These are phyloP conservation scores for Chrysopogon serrulatus DNA, from an alignment of 176 grass and related monocot species.

Conservation along the genomic window DNA sequence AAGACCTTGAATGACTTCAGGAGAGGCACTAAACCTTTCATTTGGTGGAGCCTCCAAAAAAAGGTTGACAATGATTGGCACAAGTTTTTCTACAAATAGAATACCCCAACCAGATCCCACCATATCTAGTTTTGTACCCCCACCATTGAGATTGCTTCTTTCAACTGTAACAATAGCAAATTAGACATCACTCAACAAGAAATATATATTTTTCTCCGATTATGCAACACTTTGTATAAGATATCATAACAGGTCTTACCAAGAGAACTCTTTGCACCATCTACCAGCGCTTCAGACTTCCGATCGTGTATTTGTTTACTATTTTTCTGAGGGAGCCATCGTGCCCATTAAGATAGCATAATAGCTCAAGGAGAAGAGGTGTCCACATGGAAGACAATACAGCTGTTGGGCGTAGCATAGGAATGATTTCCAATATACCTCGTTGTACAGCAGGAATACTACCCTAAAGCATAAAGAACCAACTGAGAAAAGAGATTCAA, in stretches of 20 bases:
- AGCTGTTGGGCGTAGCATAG: slow-evolving; percentile 61
- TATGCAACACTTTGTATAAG: slow-evolving; percentile 3
- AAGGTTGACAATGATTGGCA: slow-evolving; percentile 79
- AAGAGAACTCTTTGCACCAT: slow-evolving; percentile 10
- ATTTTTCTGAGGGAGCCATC: slow-evolving; percentile 50
- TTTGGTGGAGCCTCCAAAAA: slow-evolving; percentile 81
- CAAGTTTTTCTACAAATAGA: slow-evolving; percentile 86
- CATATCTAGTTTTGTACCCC: slow-evolving; percentile 34
- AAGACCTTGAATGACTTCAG: slow-evolving; percentile 78
- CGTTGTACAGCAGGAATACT: slow-evolving; percentile 65
- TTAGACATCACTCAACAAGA: slow-evolving; percentile 26
- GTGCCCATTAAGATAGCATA: slow-evolving; percentile 79
- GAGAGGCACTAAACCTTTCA: slow-evolving; percentile 75
- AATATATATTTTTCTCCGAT: neutral
- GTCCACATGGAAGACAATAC: slow-evolving; percentile 76
- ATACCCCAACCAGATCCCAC: slow-evolving; percentile 58
- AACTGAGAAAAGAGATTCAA: slow-evolving; percentile 13
- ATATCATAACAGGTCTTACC: slow-evolving; percentile 37
- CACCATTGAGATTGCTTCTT: slow-evolving; percentile 33
- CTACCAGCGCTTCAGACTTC: slow-evolving; percentile 30
- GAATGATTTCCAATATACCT: slow-evolving; percentile 92
- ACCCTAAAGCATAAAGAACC: slow-evolving; percentile 55
- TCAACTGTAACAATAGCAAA: slow-evolving; percentile 36
- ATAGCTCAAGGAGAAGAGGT: slow-evolving; percentile 65
- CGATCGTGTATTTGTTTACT: slow-evolving; percentile 35